These are phyloP conservation scores for Trifolium subterraneum DNA, from an alignment of 306 rosid species.

Conservation along the genomic window DNA sequence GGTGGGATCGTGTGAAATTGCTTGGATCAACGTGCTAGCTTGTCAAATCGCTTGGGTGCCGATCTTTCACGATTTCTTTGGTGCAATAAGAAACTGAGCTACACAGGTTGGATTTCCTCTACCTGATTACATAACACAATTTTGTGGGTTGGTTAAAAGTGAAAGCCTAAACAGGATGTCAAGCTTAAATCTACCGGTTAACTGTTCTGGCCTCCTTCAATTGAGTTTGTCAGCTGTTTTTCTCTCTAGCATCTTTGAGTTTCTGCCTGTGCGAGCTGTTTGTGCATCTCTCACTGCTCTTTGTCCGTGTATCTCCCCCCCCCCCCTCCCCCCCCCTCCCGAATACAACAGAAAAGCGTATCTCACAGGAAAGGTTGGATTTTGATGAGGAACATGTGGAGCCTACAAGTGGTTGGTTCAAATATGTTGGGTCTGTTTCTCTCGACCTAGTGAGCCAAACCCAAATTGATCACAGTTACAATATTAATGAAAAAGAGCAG, in stretches of 20 bases:
- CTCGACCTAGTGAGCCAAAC: not conserved
- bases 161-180: not conserved
- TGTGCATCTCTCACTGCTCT: not conserved
- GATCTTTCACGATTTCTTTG: not conserved
- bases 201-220: not conserved
- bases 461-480: constrained; percentile 1
- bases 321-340: not conserved
- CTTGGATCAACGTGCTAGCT: not conserved
- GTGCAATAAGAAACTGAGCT: not conserved
- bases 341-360: not conserved
- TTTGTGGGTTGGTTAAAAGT: not conserved
- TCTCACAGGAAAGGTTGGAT: not conserved
- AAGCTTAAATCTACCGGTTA: not conserved
- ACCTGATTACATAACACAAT: not conserved
- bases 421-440: not conserved
- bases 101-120: not conserved
- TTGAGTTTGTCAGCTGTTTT: constrained; percentile 1
- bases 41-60: not conserved
- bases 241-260: not conserved
- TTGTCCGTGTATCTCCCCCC: not conserved
- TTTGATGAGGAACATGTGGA: not conserved
- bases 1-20: not conserved
- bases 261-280: not conserved
- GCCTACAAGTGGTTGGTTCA: not conserved
- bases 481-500: not conserved